A percentile compares a stretch with the other conserved stretches of the same genome.
phyloP scores from a whole-genome alignment of 2,329 filamentous ascomycete species.

The Alternaria arborescens region DNA sequence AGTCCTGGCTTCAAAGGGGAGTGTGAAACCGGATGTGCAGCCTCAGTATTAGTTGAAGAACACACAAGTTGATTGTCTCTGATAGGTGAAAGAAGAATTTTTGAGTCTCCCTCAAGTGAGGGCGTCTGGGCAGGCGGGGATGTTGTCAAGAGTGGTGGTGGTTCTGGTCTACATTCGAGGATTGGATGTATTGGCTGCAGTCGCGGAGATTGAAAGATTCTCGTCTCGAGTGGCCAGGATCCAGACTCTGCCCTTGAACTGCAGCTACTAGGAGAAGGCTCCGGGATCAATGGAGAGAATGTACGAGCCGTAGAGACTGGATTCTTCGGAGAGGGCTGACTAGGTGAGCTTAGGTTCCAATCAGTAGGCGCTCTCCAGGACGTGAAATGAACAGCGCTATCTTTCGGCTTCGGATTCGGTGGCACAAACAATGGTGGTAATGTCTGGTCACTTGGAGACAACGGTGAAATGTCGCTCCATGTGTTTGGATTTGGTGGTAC shows the following conservation, averaged over 20 bases:
- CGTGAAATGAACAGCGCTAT: constrained; percentile 16
- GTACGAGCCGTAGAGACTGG: constrained; percentile 18
- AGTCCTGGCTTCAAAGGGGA: background rate
- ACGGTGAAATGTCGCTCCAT: constrained; percentile 32
- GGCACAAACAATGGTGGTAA: constrained; percentile 4
- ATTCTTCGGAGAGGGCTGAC: constrained; percentile 11
- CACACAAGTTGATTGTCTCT: background rate
- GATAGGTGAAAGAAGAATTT: background rate
- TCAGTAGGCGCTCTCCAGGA: constrained; percentile 42
- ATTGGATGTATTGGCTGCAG: constrained; percentile 34
- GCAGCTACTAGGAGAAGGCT: constrained; percentile 34
- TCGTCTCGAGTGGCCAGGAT: constrained; percentile 15
- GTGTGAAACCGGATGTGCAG: background rate
- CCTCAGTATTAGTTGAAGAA: background rate
- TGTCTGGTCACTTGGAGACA: constrained; percentile 7
- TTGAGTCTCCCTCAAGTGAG: background rate
- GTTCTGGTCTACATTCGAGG: constrained; percentile 6
- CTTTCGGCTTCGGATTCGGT: constrained; percentile 3
- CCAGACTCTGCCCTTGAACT: constrained; percentile 24
- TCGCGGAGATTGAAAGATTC: constrained; percentile 17
- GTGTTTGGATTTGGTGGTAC: constrained; percentile 28
- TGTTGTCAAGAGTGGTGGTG: constrained; percentile 32
- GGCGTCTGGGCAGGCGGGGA: constrained; percentile 20
- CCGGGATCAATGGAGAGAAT: constrained; percentile 42
- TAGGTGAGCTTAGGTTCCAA: constrained; percentile 24